phyloP scores from a whole-genome alignment of 371 early-diverging fungal species.

The Mucor plumbeus region DNA sequence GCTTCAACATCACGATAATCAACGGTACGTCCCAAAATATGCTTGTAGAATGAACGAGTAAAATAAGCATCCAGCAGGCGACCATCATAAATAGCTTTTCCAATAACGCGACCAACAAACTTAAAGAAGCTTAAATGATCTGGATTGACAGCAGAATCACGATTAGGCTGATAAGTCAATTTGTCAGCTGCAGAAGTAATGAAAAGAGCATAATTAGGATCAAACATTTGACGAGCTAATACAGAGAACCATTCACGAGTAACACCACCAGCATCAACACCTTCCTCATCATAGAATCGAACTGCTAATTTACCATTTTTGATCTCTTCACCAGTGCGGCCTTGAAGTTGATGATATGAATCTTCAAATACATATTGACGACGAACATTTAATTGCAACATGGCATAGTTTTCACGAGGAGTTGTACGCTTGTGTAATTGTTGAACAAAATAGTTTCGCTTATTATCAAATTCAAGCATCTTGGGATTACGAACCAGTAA shows the following conservation, averaged over 20 bases:
- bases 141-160: constrained; percentile 91
- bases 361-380: constrained; percentile 96
- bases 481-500: constrained; percentile 94
- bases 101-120: constrained; percentile 98
- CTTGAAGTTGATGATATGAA: constrained; percentile 92
- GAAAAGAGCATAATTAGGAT: constrained; percentile 98
- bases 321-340: constrained; percentile 88
- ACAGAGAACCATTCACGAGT: constrained; percentile 98
- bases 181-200: constrained; percentile 94
- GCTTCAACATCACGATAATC: constrained; percentile 98
- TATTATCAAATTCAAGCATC: constrained; percentile 98
- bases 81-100: constrained; percentile 98
- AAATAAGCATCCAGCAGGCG: constrained; percentile 95
- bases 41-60: constrained; percentile 98
- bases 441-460: constrained; percentile 95
- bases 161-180: constrained; percentile 97
- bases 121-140: constrained; percentile 97
- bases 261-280: constrained; percentile 98
- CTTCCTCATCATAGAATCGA: constrained; percentile 97
- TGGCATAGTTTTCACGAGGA: constrained; percentile 69
- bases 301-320: constrained; percentile 94
- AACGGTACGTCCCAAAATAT: constrained; percentile 90
- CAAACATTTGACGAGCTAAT: constrained; percentile 96
- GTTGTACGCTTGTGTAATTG: constrained; percentile 83
- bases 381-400: constrained; percentile 89